phyloP scores from a whole-genome alignment of 2,329 filamentous ascomycete species.

The Macrophomina pseudophaseolina region DNA sequence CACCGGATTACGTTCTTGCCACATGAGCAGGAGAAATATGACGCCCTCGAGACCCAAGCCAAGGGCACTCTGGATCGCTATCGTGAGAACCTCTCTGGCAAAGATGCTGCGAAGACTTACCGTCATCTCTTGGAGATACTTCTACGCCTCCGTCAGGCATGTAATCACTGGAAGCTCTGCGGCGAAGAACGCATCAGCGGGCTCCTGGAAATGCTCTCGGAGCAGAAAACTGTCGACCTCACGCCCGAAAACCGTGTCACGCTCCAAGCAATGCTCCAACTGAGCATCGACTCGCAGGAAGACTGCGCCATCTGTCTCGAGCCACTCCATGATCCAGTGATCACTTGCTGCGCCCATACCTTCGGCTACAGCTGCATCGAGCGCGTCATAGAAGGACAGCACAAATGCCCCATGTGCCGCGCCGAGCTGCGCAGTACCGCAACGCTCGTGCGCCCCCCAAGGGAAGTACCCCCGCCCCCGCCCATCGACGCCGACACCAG shows the following conservation, averaged over 20 bases:
- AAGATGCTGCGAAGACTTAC: conserved; percentile 74
- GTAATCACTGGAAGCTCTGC: conserved; percentile 86
- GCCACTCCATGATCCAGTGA: conserved; percentile 71
- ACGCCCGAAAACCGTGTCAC: conserved; percentile 74
- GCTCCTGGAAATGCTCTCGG: conserved; percentile 72
- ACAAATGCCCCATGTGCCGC: conserved; percentile 85
- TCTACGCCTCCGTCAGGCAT: conserved; percentile 77
- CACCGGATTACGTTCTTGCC: conserved; percentile 69
- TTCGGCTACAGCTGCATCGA: conserved; percentile 79
- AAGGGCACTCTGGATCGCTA: conserved; percentile 78
- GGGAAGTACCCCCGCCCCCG: conserved; percentile 44
- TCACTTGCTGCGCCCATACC: conserved; percentile 82
- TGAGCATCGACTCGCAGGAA: conserved; percentile 80
- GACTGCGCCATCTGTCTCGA: conserved; percentile 85
- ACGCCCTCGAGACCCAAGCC: conserved; percentile 68
- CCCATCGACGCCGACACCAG: conserved; percentile 66
- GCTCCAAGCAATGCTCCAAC: conserved; percentile 74
- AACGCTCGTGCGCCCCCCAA: conserved; percentile 69
- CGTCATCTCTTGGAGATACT: conserved; percentile 84
- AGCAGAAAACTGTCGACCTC: conserved; percentile 69
- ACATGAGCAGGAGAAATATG: conserved; percentile 70
- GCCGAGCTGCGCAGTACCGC: conserved; percentile 61
- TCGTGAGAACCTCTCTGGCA: conserved; percentile 74
- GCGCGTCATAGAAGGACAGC: conserved; percentile 73
- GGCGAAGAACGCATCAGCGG: conserved; percentile 70